These are phyloP conservation scores for Xylaria sp. DNA, from an alignment of 2,329 filamentous ascomycete species.

Conservation along the genomic window DNA sequence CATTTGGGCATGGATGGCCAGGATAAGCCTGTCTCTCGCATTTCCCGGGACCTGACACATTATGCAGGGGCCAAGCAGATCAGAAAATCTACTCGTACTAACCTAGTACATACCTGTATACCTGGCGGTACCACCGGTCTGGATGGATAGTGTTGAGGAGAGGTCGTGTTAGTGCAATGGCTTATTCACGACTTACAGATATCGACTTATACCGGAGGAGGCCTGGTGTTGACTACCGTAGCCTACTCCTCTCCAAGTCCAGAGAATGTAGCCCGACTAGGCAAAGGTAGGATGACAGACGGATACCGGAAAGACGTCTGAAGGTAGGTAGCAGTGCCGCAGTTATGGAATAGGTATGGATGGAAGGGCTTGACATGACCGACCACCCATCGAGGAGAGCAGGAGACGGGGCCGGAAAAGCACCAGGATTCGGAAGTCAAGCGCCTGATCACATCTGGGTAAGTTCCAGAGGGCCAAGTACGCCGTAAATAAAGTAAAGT, in stretches of 20 bases:
- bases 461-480: background rate
- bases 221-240: no score
- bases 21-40: slow-evolving; percentile 23
- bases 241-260: no score
- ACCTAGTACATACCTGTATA: no score
- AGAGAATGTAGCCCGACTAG: no score
- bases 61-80: slow-evolving; percentile 22
- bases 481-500: background rate
- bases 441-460: slow-evolving; percentile 3
- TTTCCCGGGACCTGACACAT: slow-evolving; percentile 25
- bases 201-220: no score
- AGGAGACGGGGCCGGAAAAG: background rate
- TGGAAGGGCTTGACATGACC: background rate
- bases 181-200: no score
- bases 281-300: no score
- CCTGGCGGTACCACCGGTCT: no score
- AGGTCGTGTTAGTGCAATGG: no score
- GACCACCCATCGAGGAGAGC: background rate
- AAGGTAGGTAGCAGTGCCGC: background rate
- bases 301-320: no score
- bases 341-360: background rate
- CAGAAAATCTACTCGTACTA: slow-evolving; percentile 1
- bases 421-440: slow-evolving; percentile 11
- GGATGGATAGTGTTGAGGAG: no score
- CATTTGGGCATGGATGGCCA: slow-evolving; percentile 15